Conservation (phyloP, 495 filamentous ascomycete genomes). For the Neurospora cerealis region DNA sequence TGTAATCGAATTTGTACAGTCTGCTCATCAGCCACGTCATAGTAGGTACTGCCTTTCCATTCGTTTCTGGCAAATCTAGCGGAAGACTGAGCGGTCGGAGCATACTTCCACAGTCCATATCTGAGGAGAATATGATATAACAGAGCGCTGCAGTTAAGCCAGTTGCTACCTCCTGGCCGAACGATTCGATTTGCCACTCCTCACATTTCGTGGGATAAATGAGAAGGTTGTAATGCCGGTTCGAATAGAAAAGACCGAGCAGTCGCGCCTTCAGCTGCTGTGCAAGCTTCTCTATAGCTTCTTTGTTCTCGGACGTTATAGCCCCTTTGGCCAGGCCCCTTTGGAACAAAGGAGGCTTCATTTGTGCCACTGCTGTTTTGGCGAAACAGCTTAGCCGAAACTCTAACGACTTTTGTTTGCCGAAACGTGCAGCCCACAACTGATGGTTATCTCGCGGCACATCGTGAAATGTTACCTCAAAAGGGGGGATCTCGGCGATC, state of each 20-base stretch:
- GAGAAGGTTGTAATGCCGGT: conserved; percentile 26
- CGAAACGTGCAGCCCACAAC: conserved; percentile 27
- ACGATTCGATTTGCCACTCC: conserved; percentile 22
- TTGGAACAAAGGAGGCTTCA: conserved; percentile 1
- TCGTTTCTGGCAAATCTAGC: background rate
- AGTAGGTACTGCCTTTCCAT: background rate
- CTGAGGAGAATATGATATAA: conserved; percentile 26
- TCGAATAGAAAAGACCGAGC: conserved; percentile 22
- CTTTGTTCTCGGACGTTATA: conserved; percentile 9
- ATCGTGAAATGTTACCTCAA: conserved; percentile 23
- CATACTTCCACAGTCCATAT: conserved; percentile 8
- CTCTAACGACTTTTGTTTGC: conserved; percentile 18
- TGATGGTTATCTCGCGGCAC: conserved; percentile 16
- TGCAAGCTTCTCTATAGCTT: conserved; percentile 17
- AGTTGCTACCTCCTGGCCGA: conserved; percentile 10
- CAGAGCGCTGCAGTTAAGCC: conserved; percentile 18
- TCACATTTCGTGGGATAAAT: conserved; percentile 31
- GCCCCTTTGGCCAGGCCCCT: conserved; percentile 8
- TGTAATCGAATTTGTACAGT: conserved; percentile 18
- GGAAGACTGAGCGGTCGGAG: conserved; percentile 7
- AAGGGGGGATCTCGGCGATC: conserved; percentile 12
- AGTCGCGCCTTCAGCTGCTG: conserved; percentile 19
- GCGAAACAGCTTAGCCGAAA: conserved; percentile 24
- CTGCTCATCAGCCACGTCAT: conserved; percentile 11
- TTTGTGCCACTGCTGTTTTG: conserved; percentile 10